Conservation (phyloP, 73 alveolate species). For the Urostyla sp. region DNA sequence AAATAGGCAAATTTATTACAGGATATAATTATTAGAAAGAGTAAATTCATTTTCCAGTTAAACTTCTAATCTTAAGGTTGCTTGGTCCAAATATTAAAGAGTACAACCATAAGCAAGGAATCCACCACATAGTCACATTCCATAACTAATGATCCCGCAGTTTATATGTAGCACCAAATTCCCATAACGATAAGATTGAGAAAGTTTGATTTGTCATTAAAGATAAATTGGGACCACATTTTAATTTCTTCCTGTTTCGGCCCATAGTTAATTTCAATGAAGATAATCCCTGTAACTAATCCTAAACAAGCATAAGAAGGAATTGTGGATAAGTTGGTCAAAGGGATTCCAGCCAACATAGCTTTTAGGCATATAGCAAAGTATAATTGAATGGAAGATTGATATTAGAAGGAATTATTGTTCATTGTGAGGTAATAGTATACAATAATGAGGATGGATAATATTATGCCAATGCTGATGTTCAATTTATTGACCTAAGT, state of each 20-base stretch:
- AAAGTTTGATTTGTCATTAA: background rate
- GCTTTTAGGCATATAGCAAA: background rate
- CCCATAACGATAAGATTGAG: background rate
- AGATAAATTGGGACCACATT: too few species aligned
- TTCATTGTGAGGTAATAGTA: too few species aligned
- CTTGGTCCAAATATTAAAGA: background rate
- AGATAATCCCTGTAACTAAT: too few species aligned
- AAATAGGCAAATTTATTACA: background rate
- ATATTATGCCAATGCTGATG: background rate
- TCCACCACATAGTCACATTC: background rate
- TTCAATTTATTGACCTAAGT: background rate
- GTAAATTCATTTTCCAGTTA: too few species aligned
- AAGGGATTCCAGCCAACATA: background rate
- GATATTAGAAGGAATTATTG: background rate
- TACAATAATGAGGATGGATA: background rate
- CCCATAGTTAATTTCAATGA: too few species aligned
- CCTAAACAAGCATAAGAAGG: too few species aligned
- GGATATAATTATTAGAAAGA: too few species aligned
- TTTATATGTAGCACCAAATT: background rate
- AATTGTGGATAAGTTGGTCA: background rate
- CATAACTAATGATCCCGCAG: background rate
- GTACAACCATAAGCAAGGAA: background rate
- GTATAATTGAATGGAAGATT: background rate
- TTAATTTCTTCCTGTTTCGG: too few species aligned
- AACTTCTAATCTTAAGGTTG: too few species aligned